A percentile compares a stretch with the other conserved stretches of the same genome.
Evolutionary conservation across 495 filamentous ascomycete genomes (phyloP).

Genomic region (Tuber melanosporum): DNA sequence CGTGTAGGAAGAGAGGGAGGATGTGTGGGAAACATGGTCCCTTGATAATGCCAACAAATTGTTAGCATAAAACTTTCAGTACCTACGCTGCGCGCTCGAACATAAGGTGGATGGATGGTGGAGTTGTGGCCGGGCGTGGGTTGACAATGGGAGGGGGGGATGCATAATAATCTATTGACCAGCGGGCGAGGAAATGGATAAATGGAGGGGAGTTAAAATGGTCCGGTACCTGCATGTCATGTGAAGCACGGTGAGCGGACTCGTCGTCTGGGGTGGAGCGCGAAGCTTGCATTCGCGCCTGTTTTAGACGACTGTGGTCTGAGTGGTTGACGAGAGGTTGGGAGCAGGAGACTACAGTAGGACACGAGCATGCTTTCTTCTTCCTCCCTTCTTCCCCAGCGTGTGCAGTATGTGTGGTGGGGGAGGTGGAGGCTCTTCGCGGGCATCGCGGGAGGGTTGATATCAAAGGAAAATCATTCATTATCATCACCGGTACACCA

Average conservation of each 20-base stretch:
- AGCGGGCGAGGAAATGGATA: not conserved
- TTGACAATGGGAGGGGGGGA: not conserved
- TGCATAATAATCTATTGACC: not conserved
- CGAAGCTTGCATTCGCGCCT: conserved; percentile 3
- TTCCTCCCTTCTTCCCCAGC: not conserved
- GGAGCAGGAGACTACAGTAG: not conserved
- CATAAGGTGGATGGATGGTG: not conserved
- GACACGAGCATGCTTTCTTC: not conserved
- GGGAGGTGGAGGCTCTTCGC: not conserved
- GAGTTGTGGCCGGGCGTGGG: not conserved
- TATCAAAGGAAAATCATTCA: not conserved
- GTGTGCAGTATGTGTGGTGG: not conserved
- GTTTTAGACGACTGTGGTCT: not conserved
- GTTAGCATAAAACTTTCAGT: not conserved
- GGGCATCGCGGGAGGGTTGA: not conserved
- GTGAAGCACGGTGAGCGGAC: not conserved
- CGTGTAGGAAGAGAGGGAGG: not conserved
- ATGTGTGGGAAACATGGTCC: not conserved
- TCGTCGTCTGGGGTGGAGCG: not conserved
- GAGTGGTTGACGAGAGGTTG: not conserved
- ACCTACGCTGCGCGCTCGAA: not conserved
- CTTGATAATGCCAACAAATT: not conserved
- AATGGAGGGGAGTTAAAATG: not conserved
- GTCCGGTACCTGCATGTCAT: not conserved
- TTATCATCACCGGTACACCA: not conserved